Evolutionary conservation across 2,329 filamentous ascomycete genomes (phyloP).

Genomic region (Scleromitrula shiraiana): DNA sequence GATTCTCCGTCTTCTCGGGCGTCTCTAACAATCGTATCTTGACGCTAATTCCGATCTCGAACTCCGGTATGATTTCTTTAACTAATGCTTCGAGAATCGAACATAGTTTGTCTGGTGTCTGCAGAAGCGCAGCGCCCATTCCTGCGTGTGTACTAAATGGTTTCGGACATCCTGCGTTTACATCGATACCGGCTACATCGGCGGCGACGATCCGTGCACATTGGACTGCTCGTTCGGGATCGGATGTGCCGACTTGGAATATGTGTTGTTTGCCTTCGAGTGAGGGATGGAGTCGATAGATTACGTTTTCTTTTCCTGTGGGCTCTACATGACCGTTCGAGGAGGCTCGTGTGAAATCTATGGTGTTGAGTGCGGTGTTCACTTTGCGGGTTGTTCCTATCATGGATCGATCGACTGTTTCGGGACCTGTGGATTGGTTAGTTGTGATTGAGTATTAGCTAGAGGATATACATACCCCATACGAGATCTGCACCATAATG

Average conservation of each 20-base stretch:
- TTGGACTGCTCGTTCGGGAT: slow-evolving; percentile 72
- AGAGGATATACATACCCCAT: slow-evolving; percentile 57
- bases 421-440: slow-evolving; percentile 53
- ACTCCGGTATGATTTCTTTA: slow-evolving; percentile 64
- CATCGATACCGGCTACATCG: slow-evolving; percentile 89
- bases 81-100: slow-evolving; percentile 80
- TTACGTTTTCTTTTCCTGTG: slow-evolving; percentile 53
- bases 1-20: slow-evolving; percentile 61
- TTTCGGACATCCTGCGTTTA: slow-evolving; percentile 98
- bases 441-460: slow-evolving; percentile 10
- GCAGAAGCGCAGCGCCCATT: slow-evolving; percentile 89
- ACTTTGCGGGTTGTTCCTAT: slow-evolving; percentile 75
- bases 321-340: slow-evolving; percentile 59
- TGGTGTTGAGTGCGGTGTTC: slow-evolving; percentile 67
- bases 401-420: slow-evolving; percentile 87
- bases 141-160: slow-evolving; percentile 89
- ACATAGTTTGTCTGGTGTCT: slow-evolving; percentile 74
- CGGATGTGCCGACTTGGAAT: slow-evolving; percentile 86
- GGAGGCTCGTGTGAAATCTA: slow-evolving; percentile 76
- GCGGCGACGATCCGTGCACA: slow-evolving; percentile 76
- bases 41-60: slow-evolving; percentile 88
- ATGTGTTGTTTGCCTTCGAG: slow-evolving; percentile 69
- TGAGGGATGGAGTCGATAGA: slow-evolving; percentile 76
- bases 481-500: slow-evolving; percentile 96
- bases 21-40: slow-evolving; percentile 88